These are phyloP conservation scores for Lasiosphaeria miniovina DNA, from an alignment of 495 filamentous ascomycete genomes.

Conservation along the genomic window DNA sequence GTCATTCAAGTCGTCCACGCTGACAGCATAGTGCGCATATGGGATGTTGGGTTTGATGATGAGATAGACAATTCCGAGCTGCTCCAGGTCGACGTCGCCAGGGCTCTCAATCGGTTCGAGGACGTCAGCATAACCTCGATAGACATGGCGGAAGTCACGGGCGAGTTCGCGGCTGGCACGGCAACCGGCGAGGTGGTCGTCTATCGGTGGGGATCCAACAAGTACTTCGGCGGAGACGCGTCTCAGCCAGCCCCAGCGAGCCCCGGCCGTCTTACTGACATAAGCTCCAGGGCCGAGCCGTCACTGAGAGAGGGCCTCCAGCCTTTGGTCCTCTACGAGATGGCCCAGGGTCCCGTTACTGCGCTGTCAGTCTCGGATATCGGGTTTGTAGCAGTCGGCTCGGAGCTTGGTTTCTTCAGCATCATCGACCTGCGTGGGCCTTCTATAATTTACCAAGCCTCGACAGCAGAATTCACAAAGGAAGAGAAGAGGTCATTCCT, in stretches of 20 bases:
- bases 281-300: slow-evolving; percentile 73
- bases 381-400: slow-evolving; percentile 85
- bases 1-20: slow-evolving; percentile 79
- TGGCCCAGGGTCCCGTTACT: slow-evolving; percentile 74
- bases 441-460: slow-evolving; percentile 73
- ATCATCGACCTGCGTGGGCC: slow-evolving; percentile 88
- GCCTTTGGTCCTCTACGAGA: slow-evolving; percentile 75
- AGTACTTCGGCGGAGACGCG: slow-evolving; percentile 49
- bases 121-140: slow-evolving; percentile 72
- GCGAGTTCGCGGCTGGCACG: slow-evolving; percentile 82
- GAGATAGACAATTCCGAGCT: slow-evolving; percentile 84
- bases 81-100: slow-evolving; percentile 79
- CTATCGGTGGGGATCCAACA: slow-evolving; percentile 83
- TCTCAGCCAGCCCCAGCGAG: slow-evolving; percentile 55
- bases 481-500: slow-evolving; percentile 66
- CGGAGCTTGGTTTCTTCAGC: slow-evolving; percentile 70
- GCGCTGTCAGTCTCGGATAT: slow-evolving; percentile 81
- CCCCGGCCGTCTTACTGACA: slow-evolving; percentile 63
- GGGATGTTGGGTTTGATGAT: slow-evolving; percentile 87
- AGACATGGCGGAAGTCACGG: slow-evolving; percentile 70
- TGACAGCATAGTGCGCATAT: slow-evolving; percentile 82
- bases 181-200: slow-evolving; percentile 77
- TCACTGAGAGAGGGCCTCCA: slow-evolving; percentile 76
- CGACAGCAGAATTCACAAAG: slow-evolving; percentile 64
- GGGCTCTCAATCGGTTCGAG: slow-evolving; percentile 78